These are phyloP conservation scores for Cladosporium sp. DNA, from an alignment of 2,329 filamentous ascomycete species.

Conservation along the genomic window DNA sequence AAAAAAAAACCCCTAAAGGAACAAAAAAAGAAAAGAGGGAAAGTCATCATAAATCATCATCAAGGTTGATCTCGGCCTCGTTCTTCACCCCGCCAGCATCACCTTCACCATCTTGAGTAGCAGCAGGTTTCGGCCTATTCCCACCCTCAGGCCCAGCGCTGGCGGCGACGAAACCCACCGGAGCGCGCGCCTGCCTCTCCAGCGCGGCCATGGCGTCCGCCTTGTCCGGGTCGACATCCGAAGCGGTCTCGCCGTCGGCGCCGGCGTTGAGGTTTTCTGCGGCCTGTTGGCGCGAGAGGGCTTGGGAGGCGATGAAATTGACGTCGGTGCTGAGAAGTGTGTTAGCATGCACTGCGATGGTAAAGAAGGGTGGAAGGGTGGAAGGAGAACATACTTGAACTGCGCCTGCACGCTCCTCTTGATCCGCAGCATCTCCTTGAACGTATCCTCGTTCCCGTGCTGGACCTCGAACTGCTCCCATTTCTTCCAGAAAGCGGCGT, in stretches of 20 bases:
- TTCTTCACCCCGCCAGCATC: conserved; percentile 21
- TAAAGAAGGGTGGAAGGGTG: neutral
- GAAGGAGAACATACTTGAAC: conserved; percentile 65
- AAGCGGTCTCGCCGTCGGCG: conserved; percentile 38
- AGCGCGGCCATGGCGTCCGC: conserved; percentile 85
- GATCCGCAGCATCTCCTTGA: conserved; percentile 98
- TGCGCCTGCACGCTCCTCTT: conserved; percentile 96
- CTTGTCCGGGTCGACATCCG: conserved; percentile 44
- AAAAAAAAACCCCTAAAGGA: neutral
- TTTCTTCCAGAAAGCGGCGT: conserved; percentile 86
- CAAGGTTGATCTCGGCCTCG: conserved; percentile 33
- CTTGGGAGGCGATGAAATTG: conserved; percentile 96
- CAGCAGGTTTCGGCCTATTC: conserved; percentile 16
- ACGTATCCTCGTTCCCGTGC: conserved; percentile 98
- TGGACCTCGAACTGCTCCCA: conserved; percentile 98
- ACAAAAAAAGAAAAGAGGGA: neutral
- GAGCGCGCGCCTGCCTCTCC: conserved; percentile 82
- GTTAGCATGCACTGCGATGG: too few species aligned
- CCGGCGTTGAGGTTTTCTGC: conserved; percentile 25
- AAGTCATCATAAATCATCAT: conserved; percentile 21
- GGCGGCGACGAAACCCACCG: conserved; percentile 85
- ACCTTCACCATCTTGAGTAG: conserved; percentile 12
- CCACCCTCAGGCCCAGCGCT: conserved; percentile 51
- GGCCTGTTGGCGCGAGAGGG: conserved; percentile 72
- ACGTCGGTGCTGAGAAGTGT: conserved; percentile 70